These are phyloP conservation scores for Fusarium coicis DNA, from an alignment of 2,329 filamentous ascomycete genomes.

Conservation along the genomic window DNA sequence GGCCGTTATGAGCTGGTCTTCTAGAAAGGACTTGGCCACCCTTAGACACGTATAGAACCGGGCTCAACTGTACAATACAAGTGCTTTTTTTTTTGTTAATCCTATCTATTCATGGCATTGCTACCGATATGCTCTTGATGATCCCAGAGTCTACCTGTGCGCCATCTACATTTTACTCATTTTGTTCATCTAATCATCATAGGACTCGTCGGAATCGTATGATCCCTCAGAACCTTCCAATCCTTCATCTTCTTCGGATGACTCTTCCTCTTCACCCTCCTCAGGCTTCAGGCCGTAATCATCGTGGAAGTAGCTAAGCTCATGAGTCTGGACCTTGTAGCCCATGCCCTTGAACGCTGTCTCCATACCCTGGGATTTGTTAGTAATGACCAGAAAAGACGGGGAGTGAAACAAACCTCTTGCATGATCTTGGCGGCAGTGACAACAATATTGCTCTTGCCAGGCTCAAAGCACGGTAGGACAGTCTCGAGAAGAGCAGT, in stretches of 20 bases:
- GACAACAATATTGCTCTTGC: slow-evolving; percentile 84
- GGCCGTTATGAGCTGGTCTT: slow-evolving; percentile 11
- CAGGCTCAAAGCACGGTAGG: slow-evolving; percentile 81
- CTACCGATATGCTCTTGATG: slow-evolving; percentile 30
- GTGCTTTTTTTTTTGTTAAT: slow-evolving; percentile 12
- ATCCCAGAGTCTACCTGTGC: slow-evolving; percentile 23
- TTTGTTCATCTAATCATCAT: slow-evolving; percentile 38
- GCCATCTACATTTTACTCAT: slow-evolving; percentile 4
- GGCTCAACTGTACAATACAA: slow-evolving; percentile 38
- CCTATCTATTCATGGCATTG: slow-evolving; percentile 33
- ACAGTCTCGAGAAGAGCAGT: slow-evolving; percentile 79
- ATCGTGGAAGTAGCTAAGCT: slow-evolving; percentile 84
- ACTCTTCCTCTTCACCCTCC: slow-evolving; percentile 65
- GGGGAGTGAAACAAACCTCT: slow-evolving; percentile 69
- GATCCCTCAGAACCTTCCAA: slow-evolving; percentile 46
- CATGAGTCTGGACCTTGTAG: slow-evolving; percentile 80
- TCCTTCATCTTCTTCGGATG: slow-evolving; percentile 59
- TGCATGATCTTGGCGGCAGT: slow-evolving; percentile 88
- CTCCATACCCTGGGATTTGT: slow-evolving; percentile 70
- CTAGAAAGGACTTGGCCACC: slow-evolving; percentile 14
- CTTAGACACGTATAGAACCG: slow-evolving; percentile 26
- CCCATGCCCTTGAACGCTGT: slow-evolving; percentile 79
- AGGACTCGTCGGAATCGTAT: slow-evolving; percentile 44
- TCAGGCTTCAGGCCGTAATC: slow-evolving; percentile 84
- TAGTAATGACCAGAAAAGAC: background rate